These are phyloP conservation scores for Chaetomiaceae sp. DNA, from an alignment of 2,329 filamentous ascomycete genomes.

Conservation along the genomic window DNA sequence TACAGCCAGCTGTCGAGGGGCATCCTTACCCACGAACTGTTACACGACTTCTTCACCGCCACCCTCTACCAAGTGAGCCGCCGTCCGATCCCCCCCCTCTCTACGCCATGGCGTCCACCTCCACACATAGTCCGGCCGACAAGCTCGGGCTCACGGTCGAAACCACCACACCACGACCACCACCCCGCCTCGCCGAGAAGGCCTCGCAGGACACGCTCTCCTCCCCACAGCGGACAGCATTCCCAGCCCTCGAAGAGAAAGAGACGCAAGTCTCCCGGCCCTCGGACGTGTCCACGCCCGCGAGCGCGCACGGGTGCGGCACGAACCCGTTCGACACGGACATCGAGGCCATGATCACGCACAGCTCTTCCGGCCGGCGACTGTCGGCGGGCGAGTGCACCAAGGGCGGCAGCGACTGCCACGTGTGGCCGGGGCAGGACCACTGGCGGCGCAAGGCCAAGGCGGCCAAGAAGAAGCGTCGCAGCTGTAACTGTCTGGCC, in stretches of 20 bases:
- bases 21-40: too few species aligned
- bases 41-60: too few species aligned
- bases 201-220: conserved; percentile 24
- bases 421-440: conserved; percentile 54
- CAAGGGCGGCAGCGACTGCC: conserved; percentile 42
- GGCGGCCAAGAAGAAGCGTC: conserved; percentile 46
- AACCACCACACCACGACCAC: conserved; percentile 15
- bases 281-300: conserved; percentile 39
- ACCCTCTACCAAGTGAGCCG: not conserved
- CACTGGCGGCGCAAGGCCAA: conserved; percentile 56
- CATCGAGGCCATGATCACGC: conserved; percentile 46
- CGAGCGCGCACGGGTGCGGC: conserved; percentile 35
- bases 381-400: conserved; percentile 30
- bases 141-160: conserved; percentile 20
- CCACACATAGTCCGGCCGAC: conserved; percentile 9
- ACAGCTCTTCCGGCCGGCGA: conserved; percentile 29
- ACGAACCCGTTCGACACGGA: conserved; percentile 53
- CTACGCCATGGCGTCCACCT: conserved; percentile 20
- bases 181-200: conserved; percentile 22
- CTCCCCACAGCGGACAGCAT: conserved; percentile 21
- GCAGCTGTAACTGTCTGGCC: conserved; percentile 48
- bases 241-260: conserved; percentile 23
- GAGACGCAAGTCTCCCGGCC: conserved; percentile 14
- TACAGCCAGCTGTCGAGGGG: conserved; percentile 9
- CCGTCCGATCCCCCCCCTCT: not conserved